Conservation (phyloP, 2,329 filamentous ascomycete species). For the Cercospora sp. region DNA sequence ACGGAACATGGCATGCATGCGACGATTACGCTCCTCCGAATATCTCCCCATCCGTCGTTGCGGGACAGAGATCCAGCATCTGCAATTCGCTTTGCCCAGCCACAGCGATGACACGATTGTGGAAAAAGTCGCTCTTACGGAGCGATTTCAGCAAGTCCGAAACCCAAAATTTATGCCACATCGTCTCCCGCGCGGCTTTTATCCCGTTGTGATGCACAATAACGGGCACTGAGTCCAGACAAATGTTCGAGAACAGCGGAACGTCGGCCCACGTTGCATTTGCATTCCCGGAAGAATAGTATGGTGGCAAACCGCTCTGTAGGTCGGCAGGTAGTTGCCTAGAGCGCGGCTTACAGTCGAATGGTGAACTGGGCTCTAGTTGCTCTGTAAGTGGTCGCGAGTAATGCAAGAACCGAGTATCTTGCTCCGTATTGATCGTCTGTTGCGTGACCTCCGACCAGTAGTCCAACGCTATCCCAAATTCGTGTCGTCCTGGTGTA, state of each 20-base stretch:
- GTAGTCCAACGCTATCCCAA: constrained; percentile 35
- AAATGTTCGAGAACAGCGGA: constrained; percentile 30
- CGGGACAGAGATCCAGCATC: not conserved
- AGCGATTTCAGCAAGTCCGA: not conserved
- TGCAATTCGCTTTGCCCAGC: not conserved
- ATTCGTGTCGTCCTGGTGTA: constrained; percentile 42
- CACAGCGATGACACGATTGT: not conserved
- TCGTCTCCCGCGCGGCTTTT: constrained; percentile 17
- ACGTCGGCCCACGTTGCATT: constrained; percentile 22
- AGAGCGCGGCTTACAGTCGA: constrained; percentile 16
- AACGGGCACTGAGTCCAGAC: constrained; percentile 28
- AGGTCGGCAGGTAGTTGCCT: constrained; percentile 27
- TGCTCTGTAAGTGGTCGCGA: constrained; percentile 17
- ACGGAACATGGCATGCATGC: not conserved
- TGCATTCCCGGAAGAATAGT: constrained; percentile 8
- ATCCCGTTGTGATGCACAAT: constrained; percentile 34
- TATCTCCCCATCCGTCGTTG: not conserved
- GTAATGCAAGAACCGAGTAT: constrained; percentile 18
- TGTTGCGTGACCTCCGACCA: constrained; percentile 30
- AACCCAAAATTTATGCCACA: constrained; percentile 23
- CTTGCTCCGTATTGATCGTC: constrained; percentile 27
- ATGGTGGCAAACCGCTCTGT: constrained; percentile 13
- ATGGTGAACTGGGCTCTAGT: constrained; percentile 10
- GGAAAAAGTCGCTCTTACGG: not conserved
- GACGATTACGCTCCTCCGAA: not conserved